phyloP scores from a whole-genome alignment of 257 asterid genomes.

The Nicotiana tabacum region DNA sequence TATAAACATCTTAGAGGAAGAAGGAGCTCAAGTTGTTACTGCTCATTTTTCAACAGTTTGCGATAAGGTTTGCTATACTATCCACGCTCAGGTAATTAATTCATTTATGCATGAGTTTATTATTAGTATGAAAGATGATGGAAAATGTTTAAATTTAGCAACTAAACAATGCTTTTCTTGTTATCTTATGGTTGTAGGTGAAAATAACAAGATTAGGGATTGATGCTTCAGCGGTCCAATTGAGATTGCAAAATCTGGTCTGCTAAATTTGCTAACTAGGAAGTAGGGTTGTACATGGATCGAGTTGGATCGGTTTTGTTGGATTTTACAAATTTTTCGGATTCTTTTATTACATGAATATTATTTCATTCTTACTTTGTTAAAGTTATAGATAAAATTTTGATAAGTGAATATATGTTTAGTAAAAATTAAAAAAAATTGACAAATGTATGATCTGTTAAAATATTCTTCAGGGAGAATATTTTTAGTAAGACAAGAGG shows the following conservation, averaged over 20 bases:
- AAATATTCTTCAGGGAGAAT: too few species aligned
- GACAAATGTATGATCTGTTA: too few species aligned
- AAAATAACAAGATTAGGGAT: slow-evolving; percentile 22
- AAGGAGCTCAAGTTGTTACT: slow-evolving; percentile 35
- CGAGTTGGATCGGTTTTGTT: too few species aligned
- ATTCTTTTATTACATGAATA: too few species aligned
- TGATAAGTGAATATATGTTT: too few species aligned
- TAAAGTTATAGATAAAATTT: too few species aligned
- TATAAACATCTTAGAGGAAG: slow-evolving; percentile 28
- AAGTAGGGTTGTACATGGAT: too few species aligned
- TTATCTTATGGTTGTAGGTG: slow-evolving; percentile 16
- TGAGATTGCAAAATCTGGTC: slow-evolving; percentile 13
- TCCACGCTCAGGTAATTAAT: slow-evolving; percentile 37
- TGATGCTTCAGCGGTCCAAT: slow-evolving; percentile 8
- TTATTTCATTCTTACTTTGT: too few species aligned
- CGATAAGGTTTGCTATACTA: slow-evolving; percentile 16
- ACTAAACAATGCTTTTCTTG: not conserved
- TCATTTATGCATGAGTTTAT: not conserved
- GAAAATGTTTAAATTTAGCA: not conserved
- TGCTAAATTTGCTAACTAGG: not conserved
- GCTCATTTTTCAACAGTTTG: slow-evolving; percentile 15
- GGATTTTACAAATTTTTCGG: too few species aligned
- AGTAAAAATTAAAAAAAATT: too few species aligned
- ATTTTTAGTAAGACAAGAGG: too few species aligned
- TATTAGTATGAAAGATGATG: not conserved